Percentiles rank a stretch among this genome's conserved stretches.
Evolutionary conservation across 768 basidiomycete species (phyloP).

Genomic region (Jaapia argillacea): DNA sequence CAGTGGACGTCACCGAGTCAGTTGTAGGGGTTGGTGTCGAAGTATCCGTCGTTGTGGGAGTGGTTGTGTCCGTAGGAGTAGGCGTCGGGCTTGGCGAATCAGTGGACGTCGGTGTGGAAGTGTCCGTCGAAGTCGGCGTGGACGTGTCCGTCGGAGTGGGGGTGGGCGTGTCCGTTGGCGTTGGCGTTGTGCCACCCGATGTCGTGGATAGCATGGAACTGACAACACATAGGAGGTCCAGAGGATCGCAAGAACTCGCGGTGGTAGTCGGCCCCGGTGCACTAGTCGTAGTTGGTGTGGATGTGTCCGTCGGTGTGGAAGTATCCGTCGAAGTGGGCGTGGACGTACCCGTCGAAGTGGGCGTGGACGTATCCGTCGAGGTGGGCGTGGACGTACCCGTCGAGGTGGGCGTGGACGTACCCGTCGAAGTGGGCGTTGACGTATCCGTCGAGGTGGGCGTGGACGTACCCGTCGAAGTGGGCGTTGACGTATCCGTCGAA

Average conservation of each 20-base stretch:
- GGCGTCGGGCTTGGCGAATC: background rate
- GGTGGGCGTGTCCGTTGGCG: background rate
- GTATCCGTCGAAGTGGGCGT: background rate
- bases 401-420: no score
- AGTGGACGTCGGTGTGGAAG: slow-evolving; percentile 2
- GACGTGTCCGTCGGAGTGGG: background rate
- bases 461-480: background rate
- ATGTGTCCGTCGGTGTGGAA: background rate
- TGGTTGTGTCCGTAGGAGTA: no score
- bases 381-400: slow-evolving; percentile 6
- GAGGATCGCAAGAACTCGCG: no score
- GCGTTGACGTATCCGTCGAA: slow-evolving; percentile 1
- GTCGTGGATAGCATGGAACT: no score
- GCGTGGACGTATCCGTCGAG: background rate
- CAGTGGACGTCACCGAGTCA: background rate
- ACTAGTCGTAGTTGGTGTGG: background rate
- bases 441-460: background rate
- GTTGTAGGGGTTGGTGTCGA: no score
- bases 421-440: no score
- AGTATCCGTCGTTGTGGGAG: no score
- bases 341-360: background rate
- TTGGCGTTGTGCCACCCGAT: no score
- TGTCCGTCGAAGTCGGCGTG: slow-evolving; percentile 1
- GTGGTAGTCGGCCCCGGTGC: no score
- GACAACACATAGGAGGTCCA: no score